Base-by-base conservation (phyloP, 768 basidiomycete genomes). In the Trametes elegans region DNA sequence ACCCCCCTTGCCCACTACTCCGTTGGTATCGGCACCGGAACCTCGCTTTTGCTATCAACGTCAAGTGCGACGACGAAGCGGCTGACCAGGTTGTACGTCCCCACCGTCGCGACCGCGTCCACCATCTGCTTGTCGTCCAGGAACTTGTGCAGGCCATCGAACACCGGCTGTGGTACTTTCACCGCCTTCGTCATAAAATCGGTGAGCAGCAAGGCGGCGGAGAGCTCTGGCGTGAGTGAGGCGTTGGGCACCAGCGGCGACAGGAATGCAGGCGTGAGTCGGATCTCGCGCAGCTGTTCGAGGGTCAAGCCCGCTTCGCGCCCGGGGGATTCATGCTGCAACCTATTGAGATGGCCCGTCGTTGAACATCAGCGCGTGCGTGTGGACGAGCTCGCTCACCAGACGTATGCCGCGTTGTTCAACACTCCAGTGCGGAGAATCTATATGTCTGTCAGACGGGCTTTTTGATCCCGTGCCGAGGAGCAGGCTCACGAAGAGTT, bases 281-380 rank as follows among this genome's bases (percentile, higher is more conserved):
- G 63, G 47, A 73, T 61, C 39, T 63, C 61, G 26, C 57, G 55
- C 34, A 71, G 65, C 44, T 73, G 67, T 7, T 62, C 67, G 34
- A 66, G 64, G 14, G 69, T 69, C 16, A 71, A 53, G 28, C 70
- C 70, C 5, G 56, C 71, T 27, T 57, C 41, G 23, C 70, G 63
- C n/a, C 62, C 71, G 32, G 68, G 63, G 23, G 68, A 62, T 43
- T 70, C 68, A 60, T 73, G 71, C 45, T 69, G 67, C 29, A 70
- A 26, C 71, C 71, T 68, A 39, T 34, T 2, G n/a, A n/a, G 35
- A 36, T 36, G 35, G 16, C 16, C 5, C n/a, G 14, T 24, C 11
- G 8, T 41, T 9, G 19, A 19, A 19, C 5, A 4, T 21, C 6
- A 14, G 10, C 8, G n/a, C n/a, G n/a, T n/a, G n/a, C n/a, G n/a